A percentile compares a stretch with the other conserved stretches of the same genome.
These are phyloP conservation scores for Oligophagozyma castellii DNA, from an alignment of 1,139 yeast species.

Conservation along the genomic window DNA sequence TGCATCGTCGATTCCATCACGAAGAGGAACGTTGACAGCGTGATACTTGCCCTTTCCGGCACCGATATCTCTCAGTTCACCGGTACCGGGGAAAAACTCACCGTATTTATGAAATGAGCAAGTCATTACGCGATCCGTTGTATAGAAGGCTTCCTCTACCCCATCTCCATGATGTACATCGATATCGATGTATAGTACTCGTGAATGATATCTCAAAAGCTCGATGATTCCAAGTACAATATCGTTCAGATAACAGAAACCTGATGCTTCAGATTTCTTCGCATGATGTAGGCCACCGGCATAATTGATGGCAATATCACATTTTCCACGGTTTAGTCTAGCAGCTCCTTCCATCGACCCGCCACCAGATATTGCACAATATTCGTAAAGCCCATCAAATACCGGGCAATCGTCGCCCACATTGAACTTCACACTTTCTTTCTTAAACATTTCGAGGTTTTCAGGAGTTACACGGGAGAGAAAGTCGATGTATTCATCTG, in stretches of 20 bases:
- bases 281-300: slow-evolving; percentile 98
- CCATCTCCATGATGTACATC: slow-evolving; percentile 98
- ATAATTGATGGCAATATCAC: slow-evolving; percentile 92
- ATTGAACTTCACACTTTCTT: slow-evolving; percentile 87
- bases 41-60: slow-evolving; percentile 78
- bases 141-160: slow-evolving; percentile 92
- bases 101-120: slow-evolving; percentile 93
- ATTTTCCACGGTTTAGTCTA: slow-evolving; percentile 77
- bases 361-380: slow-evolving; percentile 88
- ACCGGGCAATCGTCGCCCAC: slow-evolving; percentile 98
- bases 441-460: slow-evolving; percentile 77
- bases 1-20: slow-evolving; percentile 94
- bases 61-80: slow-evolving; percentile 76
- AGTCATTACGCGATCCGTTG: slow-evolving; percentile 93
- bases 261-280: slow-evolving; percentile 88
- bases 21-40: slow-evolving; percentile 81
- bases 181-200: slow-evolving; percentile 87
- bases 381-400: slow-evolving; percentile 90
- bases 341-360: slow-evolving; percentile 98
- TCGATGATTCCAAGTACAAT: slow-evolving; percentile 81
- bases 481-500: slow-evolving; percentile 93
- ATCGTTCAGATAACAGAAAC: slow-evolving; percentile 91
- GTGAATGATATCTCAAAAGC: slow-evolving; percentile 69
- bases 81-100: slow-evolving; percentile 94
- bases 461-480: slow-evolving; percentile 90